Evolutionary conservation across 768 basidiomycete species (phyloP).

Genomic region (Pholiota microspora): DNA sequence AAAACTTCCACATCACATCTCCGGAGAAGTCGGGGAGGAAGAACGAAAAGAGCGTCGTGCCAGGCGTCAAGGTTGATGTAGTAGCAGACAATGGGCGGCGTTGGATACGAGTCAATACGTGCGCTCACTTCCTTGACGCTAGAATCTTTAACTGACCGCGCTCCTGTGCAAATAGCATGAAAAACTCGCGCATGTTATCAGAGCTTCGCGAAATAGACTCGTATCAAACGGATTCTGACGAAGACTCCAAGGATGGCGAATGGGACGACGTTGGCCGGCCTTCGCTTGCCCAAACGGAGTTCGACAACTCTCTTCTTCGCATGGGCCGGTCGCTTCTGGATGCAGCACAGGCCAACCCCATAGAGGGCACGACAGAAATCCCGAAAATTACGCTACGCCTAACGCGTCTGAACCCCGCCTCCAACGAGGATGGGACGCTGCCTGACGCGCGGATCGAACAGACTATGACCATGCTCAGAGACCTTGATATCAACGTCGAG

Average conservation of each 20-base stretch:
- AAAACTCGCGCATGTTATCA: conserved; percentile 69
- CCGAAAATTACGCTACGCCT: conserved; percentile 62
- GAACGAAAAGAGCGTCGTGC: conserved; percentile 16
- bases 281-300: conserved; percentile 44
- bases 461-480: conserved; percentile 53
- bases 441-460: conserved; percentile 56
- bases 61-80: conserved; percentile 74
- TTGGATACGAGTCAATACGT: conserved; percentile 92
- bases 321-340: conserved; percentile 68
- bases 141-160: background rate
- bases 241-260: conserved; percentile 46
- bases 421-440: conserved; percentile 14
- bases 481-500: conserved; percentile 65
- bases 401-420: conserved; percentile 60
- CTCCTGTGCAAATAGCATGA: conserved; percentile 51
- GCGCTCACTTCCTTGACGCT: conserved; percentile 27
- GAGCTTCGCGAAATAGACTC: conserved; percentile 88
- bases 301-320: conserved; percentile 72
- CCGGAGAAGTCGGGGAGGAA: conserved; percentile 20
- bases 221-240: conserved; percentile 61
- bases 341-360: conserved; percentile 59
- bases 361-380: conserved; percentile 34
- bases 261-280: conserved; percentile 43
- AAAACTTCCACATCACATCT: conserved; percentile 38
- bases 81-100: conserved; percentile 69